Conservation (phyloP, 257 asterid genomes). For the Jasminum sambac region DNA sequence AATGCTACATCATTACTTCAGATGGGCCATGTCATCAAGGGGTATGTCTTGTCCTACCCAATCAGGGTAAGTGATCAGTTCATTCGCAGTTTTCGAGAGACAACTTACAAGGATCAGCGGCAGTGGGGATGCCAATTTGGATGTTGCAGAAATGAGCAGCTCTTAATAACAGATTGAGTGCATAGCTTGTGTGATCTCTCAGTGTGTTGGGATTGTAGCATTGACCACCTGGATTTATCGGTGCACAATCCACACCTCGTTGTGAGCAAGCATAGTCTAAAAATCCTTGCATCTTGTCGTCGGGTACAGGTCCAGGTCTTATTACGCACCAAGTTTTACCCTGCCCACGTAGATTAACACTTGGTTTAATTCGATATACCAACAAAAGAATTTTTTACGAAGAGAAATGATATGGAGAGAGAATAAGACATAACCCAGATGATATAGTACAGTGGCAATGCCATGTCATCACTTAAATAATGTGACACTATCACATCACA, state of each 20-base stretch:
- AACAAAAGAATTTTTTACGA: too few species aligned
- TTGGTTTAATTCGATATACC: background rate
- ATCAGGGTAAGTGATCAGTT: too few species aligned
- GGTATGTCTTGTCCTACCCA: too few species aligned
- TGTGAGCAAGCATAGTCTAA: background rate
- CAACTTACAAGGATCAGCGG: background rate
- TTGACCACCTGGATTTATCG: background rate
- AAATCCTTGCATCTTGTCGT: conserved; percentile 1
- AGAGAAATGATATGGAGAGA: too few species aligned
- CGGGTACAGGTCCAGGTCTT: background rate
- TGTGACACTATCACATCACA: too few species aligned
- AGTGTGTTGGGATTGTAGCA: background rate
- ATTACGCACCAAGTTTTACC: background rate
- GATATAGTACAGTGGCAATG: too few species aligned
- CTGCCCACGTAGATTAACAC: background rate
- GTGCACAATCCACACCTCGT: background rate
- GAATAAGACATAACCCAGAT: too few species aligned
- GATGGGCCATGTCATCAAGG: too few species aligned
- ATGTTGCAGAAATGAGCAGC: background rate
- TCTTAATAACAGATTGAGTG: background rate
- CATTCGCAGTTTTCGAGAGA: background rate
- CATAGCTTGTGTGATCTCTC: background rate
- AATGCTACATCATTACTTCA: too few species aligned
- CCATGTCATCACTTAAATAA: too few species aligned
- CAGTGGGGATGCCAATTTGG: background rate